Evolutionary conservation across 805 yeast species (phyloP), one percentile per base, ranked within the genome.

Genomic region (Ogataea angusta): DNA sequence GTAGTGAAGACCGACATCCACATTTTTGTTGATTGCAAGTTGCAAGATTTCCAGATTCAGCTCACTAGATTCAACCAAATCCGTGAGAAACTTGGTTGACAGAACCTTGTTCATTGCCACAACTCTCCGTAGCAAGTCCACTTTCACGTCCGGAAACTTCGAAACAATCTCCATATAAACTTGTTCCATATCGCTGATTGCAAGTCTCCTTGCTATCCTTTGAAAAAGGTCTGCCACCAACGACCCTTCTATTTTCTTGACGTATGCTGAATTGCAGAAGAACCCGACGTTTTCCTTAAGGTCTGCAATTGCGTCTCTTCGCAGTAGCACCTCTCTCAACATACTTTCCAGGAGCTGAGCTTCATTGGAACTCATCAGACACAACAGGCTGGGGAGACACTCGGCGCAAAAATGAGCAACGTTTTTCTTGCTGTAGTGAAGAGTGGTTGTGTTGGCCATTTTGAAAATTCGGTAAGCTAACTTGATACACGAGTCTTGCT

Each of bases 1-100:
- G 42, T 70, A 67, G 19, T 68, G 59, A 12, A 75, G 62, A n/a
- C 82, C 81, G 37, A 82, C 63, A 41, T 78, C 83, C 3, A 78
- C 66, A 57, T 82, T 83, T 38, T 81, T 66, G 19, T 67, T 67
- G 10, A 82, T 52, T 4, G 82, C 60, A 25, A 73, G 64, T 1
- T 59, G 63, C 4, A 82, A 56, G 38, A 83, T 59, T 1, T 53
- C 48, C 76, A 78, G 75, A 21, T 66, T 46, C 2, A 49, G 30
- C 1, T 49, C 36, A 10, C 43, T 42, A 2, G 48, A 50, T 5
- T 60, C 57, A 23, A 72, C 72, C 3, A 75, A 54, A 1, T 62
- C 49, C 8, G 67, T 56, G 17, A 81, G 60, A 49, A 83, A 82
- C 1, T 65, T 63, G 3, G 72, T 64, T 0, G 87, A 74, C 24